phyloP scores from a whole-genome alignment of 1,284 basidiomycete species.

The Ganoderma sinense region DNA sequence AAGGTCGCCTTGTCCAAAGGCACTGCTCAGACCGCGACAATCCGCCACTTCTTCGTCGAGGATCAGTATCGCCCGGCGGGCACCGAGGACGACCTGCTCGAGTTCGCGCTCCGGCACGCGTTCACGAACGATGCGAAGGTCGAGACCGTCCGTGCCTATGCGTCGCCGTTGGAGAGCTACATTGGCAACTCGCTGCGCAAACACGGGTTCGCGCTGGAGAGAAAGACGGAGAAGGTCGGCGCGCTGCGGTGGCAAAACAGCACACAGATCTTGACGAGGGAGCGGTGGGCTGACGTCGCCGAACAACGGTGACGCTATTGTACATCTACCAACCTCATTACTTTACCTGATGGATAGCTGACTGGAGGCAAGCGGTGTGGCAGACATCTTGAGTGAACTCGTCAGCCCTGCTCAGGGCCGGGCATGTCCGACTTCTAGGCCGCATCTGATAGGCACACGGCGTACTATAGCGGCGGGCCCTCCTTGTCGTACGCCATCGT shows the following conservation, averaged over 20 bases:
- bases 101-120: conserved; percentile 62
- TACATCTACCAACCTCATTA: not conserved
- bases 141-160: conserved; percentile 52
- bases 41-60: conserved; percentile 82
- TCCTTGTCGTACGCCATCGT: not conserved
- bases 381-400: not conserved
- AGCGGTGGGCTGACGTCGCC: conserved; percentile 43
- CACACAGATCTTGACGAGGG: conserved; percentile 48
- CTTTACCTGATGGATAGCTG: not conserved
- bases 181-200: conserved; percentile 52
- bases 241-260: conserved; percentile 61
- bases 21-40: conserved; percentile 59
- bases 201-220: conserved; percentile 59
- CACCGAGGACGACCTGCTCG: conserved; percentile 73
- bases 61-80: conserved; percentile 62
- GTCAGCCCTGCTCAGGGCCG: not conserved
- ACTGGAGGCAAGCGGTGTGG: not conserved
- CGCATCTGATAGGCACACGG: not conserved
- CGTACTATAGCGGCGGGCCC: not conserved
- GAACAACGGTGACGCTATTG: not conserved
- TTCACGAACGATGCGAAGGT: conserved; percentile 56
- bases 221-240: conserved; percentile 53
- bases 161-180: conserved; percentile 62
- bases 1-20: conserved; percentile 34
- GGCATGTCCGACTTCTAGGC: not conserved